These are phyloP conservation scores for Kwoniella botswanensis DNA, from an alignment of 768 basidiomycete genomes.

Conservation along the genomic window DNA sequence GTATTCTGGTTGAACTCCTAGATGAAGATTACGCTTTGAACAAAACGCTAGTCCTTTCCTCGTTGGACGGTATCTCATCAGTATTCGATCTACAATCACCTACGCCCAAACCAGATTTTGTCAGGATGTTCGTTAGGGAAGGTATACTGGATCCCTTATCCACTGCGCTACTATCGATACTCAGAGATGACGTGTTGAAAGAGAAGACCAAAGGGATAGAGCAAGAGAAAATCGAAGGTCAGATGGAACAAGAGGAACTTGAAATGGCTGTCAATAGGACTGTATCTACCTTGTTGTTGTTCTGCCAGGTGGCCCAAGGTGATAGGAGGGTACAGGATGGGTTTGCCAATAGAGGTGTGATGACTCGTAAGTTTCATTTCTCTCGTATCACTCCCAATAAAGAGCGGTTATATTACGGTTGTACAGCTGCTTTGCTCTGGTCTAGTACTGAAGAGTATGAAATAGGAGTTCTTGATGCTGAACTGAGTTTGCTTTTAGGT, in stretches of 20 bases:
- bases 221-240: constrained; percentile 61
- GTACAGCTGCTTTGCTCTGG: neutral
- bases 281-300: constrained; percentile 85
- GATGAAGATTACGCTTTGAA: constrained; percentile 96
- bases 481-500: constrained; percentile 62
- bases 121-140: constrained; percentile 96
- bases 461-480: neutral
- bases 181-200: constrained; percentile 66
- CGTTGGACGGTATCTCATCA: constrained; percentile 89
- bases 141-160: constrained; percentile 92
- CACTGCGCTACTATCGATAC: constrained; percentile 84
- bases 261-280: constrained; percentile 73
- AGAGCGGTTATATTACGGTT: neutral
- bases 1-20: constrained; percentile 90
- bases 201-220: constrained; percentile 68
- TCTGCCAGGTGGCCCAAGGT: constrained; percentile 94
- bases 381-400: neutral
- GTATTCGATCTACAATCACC: constrained; percentile 92
- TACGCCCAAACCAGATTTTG: constrained; percentile 97
- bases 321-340: constrained; percentile 93
- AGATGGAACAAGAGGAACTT: constrained; percentile 83
- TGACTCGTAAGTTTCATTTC: constrained; percentile 70
- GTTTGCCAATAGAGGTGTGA: constrained; percentile 83
- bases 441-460: neutral
- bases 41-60: constrained; percentile 86